A percentile compares a stretch with the other conserved stretches of the same genome.
phyloP scores from a whole-genome alignment of 2,329 filamentous ascomycete genomes.

The Hymenoscyphus linearis region DNA sequence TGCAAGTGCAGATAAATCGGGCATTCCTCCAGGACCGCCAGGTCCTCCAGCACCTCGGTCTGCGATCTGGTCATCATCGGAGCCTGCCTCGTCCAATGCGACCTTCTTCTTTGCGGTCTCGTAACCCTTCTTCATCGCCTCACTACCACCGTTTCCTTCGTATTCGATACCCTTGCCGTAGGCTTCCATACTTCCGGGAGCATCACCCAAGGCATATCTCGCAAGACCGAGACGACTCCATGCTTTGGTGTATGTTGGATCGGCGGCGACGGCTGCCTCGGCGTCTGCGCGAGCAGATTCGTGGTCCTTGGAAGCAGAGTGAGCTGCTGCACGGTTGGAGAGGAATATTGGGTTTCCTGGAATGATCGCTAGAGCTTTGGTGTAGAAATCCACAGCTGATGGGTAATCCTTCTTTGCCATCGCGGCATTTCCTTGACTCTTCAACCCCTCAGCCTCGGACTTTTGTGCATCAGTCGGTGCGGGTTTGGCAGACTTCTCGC shows the following conservation, averaged over 20 bases:
- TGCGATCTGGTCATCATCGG: constrained; percentile 42
- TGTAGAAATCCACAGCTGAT: constrained; percentile 79
- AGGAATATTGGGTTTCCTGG: constrained; percentile 93
- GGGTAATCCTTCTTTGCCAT: constrained; percentile 93
- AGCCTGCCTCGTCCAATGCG: constrained; percentile 64
- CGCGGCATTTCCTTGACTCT: constrained; percentile 85
- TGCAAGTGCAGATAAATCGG: constrained; percentile 65
- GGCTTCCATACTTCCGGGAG: constrained; percentile 87
- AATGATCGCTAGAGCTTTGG: constrained; percentile 73
- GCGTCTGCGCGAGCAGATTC: constrained; percentile 80
- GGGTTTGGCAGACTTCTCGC: constrained; percentile 34
- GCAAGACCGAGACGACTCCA: constrained; percentile 93
- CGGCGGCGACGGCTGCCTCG: constrained; percentile 80
- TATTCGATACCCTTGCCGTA: constrained; percentile 90
- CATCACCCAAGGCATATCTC: constrained; percentile 84
- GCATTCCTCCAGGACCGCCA: constrained; percentile 57
- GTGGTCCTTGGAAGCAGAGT: constrained; percentile 81
- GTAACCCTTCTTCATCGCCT: constrained; percentile 95
- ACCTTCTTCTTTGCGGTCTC: constrained; percentile 88
- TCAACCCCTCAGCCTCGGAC: constrained; percentile 80
- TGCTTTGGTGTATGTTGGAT: constrained; percentile 93
- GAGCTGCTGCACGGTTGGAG: constrained; percentile 92
- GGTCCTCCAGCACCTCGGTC: constrained; percentile 40
- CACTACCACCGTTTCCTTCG: constrained; percentile 89
- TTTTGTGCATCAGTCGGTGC: constrained; percentile 49